Base-by-base conservation (phyloP, 73 alveolate species). In the Urostyla sp. region DNA sequence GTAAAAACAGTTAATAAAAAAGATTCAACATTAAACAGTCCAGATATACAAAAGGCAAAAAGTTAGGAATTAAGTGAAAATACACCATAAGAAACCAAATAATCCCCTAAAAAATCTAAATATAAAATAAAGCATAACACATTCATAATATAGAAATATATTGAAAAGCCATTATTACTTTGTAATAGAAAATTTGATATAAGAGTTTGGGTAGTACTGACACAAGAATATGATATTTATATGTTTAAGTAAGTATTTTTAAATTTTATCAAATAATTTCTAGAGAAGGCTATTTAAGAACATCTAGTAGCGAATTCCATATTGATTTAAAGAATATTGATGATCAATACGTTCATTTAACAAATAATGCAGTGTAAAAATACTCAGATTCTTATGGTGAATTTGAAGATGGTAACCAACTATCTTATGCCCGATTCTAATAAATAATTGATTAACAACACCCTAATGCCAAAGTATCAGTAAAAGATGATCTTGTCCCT, bases 271-370 rank as follows among this genome's bases (percentile, higher is more conserved):
- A 50, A 26, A n/a, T n/a, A n/a, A 45, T 60, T 84, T 51, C 60
- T 51, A 53, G 79, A 52, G 94, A 93, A 77, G 98, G 98, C 11
- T 93, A 93, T 34, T 56, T 93, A 13, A 72, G 98, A 61, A 93
- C 93, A 55, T 78, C 96, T 38, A 79, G 94, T 35, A 84, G 75
- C 44, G 89, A 30, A 27, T 93, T 66, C 61, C 54, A 61, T 23
- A 61, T 83, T 4, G 74, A 57, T 24, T 63, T 73, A 0, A 48
- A 82, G 32, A 87, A 93, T 91, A 50, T 87, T 21, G 77, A 82
- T 18, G 87, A 93, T 49, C 66, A 74, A 45, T 87, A 45, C 44
- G 89, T 93, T 11, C 98, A 93, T 83, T 46, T 93, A 36, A 93
- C 98, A 0, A 93, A 93, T 50, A 91, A 93, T 60, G 98, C 98